Evolutionary conservation across 805 yeast species (phyloP).

Genomic region (Schwanniomyces polymorphus): DNA sequence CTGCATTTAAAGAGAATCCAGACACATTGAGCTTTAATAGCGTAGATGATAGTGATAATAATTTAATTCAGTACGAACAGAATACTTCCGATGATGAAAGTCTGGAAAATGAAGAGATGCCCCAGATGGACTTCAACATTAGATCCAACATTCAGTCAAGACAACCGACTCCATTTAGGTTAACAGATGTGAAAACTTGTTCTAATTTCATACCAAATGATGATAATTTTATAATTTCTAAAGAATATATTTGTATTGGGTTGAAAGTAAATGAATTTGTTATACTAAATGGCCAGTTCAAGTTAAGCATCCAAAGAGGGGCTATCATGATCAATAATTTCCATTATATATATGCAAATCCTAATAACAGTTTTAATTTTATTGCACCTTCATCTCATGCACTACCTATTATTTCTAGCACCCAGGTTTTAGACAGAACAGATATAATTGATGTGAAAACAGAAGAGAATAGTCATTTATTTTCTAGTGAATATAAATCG

Average conservation of each 20-base stretch:
- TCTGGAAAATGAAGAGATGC: conserved; percentile 1
- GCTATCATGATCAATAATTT: conserved; percentile 43
- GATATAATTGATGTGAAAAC: conserved; percentile 23
- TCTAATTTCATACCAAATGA: conserved; percentile 40
- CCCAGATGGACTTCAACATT: not conserved
- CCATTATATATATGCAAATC: conserved; percentile 20
- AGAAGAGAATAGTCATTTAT: conserved; percentile 36
- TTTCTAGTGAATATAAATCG: conserved; percentile 40
- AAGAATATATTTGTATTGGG: conserved; percentile 37
- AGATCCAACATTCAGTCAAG: conserved; percentile 1
- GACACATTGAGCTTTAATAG: conserved; percentile 8
- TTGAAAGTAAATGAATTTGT: conserved; percentile 43
- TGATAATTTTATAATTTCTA: conserved; percentile 36
- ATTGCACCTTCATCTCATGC: conserved; percentile 36
- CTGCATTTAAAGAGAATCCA: conserved; percentile 23
- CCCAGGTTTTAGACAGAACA: conserved; percentile 34
- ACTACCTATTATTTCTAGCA: conserved; percentile 45
- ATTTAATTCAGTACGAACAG: conserved; percentile 19
- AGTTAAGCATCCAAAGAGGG: conserved; percentile 46
- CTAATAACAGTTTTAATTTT: conserved; percentile 23
- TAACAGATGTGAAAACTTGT: not conserved
- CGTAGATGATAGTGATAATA: conserved; percentile 14
- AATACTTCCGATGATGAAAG: conserved; percentile 27
- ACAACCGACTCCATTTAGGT: not conserved
- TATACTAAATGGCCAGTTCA: conserved; percentile 49